These are phyloP conservation scores for Coemansia sp. DNA, from an alignment of 192 early-diverging fungal genomes.

Conservation along the genomic window DNA sequence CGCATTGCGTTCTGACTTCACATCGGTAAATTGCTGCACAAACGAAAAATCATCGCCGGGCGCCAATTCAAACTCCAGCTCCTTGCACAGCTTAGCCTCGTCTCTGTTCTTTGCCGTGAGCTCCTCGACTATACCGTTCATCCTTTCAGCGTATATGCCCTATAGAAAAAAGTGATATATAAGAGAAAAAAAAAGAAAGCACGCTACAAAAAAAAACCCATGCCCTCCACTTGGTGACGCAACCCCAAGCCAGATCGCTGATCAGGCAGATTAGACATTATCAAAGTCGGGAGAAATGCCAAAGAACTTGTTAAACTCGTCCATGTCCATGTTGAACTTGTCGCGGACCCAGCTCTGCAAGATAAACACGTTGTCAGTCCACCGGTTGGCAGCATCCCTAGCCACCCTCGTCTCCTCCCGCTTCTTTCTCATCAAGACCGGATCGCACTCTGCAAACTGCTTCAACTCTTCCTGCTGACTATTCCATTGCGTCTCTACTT, in stretches of 20 bases:
- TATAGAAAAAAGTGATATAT: too few species aligned
- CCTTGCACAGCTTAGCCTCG: conserved; percentile 15
- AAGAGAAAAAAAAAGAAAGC: too few species aligned
- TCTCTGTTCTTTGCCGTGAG: conserved; percentile 17
- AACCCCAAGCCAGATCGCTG: conserved; percentile 3
- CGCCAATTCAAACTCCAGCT: conserved; percentile 36
- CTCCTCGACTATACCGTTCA: conserved; percentile 43
- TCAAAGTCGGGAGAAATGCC: conserved; percentile 74
- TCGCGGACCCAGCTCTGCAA: conserved; percentile 74
- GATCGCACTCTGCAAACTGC: conserved; percentile 75
- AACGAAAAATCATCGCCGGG: conserved; percentile 69
- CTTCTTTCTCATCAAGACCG: conserved; percentile 64
- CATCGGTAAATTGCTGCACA: conserved; percentile 76
- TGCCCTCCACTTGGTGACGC: background rate
- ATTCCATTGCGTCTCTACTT: conserved; percentile 47
- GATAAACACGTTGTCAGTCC: conserved; percentile 89
- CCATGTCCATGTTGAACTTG: conserved; percentile 64
- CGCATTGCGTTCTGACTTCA: conserved; percentile 68
- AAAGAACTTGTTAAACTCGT: conserved; percentile 65
- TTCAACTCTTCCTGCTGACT: conserved; percentile 58
- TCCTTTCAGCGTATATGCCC: background rate
- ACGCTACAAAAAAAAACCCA: background rate
- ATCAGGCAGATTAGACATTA: conserved; percentile 28
- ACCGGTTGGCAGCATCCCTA: conserved; percentile 75
- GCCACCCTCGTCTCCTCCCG: conserved; percentile 58